Percentiles rank a stretch among this genome's conserved stretches.
phyloP scores from a whole-genome alignment of 495 filamentous ascomycete genomes.

The Daldinia grandis region DNA sequence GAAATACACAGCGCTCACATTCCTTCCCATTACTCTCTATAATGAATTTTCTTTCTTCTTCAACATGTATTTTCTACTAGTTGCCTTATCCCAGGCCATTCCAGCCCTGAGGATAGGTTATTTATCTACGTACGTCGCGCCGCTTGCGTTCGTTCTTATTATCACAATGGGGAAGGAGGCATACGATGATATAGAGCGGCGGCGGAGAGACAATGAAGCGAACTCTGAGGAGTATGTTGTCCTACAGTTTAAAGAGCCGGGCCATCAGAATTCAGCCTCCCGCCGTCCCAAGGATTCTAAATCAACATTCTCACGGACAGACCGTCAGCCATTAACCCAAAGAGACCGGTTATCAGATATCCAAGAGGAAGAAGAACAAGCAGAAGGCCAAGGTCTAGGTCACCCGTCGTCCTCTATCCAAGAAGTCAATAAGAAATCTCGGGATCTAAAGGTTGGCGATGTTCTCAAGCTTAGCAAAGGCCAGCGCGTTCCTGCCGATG shows the following conservation, averaged over 20 bases:
- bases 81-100: constrained; percentile 92
- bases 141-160: constrained; percentile 86
- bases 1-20: constrained; percentile 96
- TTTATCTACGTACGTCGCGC: constrained; percentile 92
- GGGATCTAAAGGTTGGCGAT: constrained; percentile 94
- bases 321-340: constrained; percentile 40
- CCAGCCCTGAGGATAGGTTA: constrained; percentile 91
- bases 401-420: constrained; percentile 55
- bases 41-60: constrained; percentile 99
- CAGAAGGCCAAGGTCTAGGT: constrained; percentile 51
- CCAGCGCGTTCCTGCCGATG: constrained; percentile 91
- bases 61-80: constrained; percentile 97
- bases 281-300: constrained; percentile 50
- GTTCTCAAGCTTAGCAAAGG: constrained; percentile 91
- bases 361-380: constrained; percentile 63
- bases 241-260: constrained; percentile 68
- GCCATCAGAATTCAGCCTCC: constrained; percentile 40
- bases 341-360: constrained; percentile 60
- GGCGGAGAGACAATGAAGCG: constrained; percentile 88
- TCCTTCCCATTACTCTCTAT: constrained; percentile 91
- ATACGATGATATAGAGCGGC: constrained; percentile 86
- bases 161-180: constrained; percentile 97
- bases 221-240: constrained; percentile 92
- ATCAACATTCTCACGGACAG: constrained; percentile 45
- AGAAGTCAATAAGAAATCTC: constrained; percentile 79